Conservation (phyloP, 768 basidiomycete genomes). For the Multifurca ochricompacta region DNA sequence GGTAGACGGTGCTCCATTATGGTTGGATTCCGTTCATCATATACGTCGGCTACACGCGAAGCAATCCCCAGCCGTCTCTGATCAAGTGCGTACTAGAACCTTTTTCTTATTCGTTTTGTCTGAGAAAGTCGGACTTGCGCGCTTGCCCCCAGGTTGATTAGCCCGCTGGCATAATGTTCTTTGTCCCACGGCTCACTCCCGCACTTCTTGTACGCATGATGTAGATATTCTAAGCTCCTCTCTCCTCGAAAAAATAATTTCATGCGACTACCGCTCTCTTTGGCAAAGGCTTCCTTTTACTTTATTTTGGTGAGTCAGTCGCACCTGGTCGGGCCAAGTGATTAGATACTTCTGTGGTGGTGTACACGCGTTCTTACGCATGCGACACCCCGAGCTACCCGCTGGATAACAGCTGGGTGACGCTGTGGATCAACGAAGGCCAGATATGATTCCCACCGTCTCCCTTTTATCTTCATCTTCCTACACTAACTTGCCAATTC, state of each 20-base stretch:
- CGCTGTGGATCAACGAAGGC: slow-evolving; percentile 70
- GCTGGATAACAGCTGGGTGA: slow-evolving; percentile 42
- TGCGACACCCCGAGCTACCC: slow-evolving; percentile 30
- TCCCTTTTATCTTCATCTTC: neutral
- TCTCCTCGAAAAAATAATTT: slow-evolving; percentile 16
- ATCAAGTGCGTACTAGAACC: slow-evolving; percentile 68
- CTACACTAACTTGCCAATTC: neutral
- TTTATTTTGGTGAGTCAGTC: slow-evolving; percentile 4
- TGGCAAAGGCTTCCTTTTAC: neutral
- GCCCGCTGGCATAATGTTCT: slow-evolving; percentile 70
- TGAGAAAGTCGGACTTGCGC: neutral
- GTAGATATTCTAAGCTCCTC: slow-evolving; percentile 16
- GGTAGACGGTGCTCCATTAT: slow-evolving; percentile 86
- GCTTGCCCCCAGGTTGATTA: slow-evolving; percentile 69
- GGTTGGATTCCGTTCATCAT: slow-evolving; percentile 97
- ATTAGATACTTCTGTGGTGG: slow-evolving; percentile 22
- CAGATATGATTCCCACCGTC: slow-evolving; percentile 62
- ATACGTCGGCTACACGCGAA: slow-evolving; percentile 88
- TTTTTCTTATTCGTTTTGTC: neutral
- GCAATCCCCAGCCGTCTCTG: slow-evolving; percentile 88
- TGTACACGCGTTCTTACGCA: slow-evolving; percentile 37
- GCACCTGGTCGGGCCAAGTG: neutral
- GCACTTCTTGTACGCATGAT: neutral
- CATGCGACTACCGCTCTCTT: neutral
- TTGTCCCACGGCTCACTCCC: slow-evolving; percentile 26